phyloP scores from a whole-genome alignment of 306 rosid genomes.

The Lathyrus aphaca region DNA sequence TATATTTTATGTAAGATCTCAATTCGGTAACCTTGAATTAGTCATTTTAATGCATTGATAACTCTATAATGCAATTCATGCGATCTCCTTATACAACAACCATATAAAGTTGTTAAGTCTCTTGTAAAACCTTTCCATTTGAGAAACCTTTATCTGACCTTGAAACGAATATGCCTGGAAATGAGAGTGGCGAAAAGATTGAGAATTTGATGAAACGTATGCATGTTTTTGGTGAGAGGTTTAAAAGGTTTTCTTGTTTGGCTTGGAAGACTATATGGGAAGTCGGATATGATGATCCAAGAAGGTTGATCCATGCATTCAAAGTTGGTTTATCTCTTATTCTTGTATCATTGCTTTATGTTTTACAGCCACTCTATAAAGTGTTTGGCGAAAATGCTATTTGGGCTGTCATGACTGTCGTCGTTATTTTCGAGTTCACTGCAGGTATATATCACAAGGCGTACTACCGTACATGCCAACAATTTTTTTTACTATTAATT shows the following conservation, averaged over 20 bases:
- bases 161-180: slow-evolving; percentile 44
- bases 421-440: slow-evolving; percentile 88
- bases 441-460: slow-evolving; percentile 50
- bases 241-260: slow-evolving; percentile 43
- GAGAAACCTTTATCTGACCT: slow-evolving; percentile 19
- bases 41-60: slow-evolving; percentile 28
- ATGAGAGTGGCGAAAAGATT: slow-evolving; percentile 11
- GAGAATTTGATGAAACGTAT: slow-evolving; percentile 41
- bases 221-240: slow-evolving; percentile 40
- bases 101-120: slow-evolving; percentile 42
- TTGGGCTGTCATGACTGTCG: slow-evolving; percentile 96
- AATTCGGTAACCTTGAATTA: too few relatives aligned
- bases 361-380: slow-evolving; percentile 66
- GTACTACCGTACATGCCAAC: too few relatives aligned
- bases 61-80: slow-evolving; percentile 53
- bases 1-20: too few relatives aligned
- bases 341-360: slow-evolving; percentile 72
- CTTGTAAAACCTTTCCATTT: slow-evolving; percentile 31
- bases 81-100: slow-evolving; percentile 43
- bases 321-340: slow-evolving; percentile 84
- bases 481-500: too few relatives aligned
- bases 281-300: slow-evolving; percentile 82
- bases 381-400: slow-evolving; percentile 72
- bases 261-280: slow-evolving; percentile 56
- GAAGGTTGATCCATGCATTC: slow-evolving; percentile 73